These are phyloP conservation scores for Pulveroboletus sp. DNA, from an alignment of 1,284 basidiomycete genomes.

Conservation along the genomic window DNA sequence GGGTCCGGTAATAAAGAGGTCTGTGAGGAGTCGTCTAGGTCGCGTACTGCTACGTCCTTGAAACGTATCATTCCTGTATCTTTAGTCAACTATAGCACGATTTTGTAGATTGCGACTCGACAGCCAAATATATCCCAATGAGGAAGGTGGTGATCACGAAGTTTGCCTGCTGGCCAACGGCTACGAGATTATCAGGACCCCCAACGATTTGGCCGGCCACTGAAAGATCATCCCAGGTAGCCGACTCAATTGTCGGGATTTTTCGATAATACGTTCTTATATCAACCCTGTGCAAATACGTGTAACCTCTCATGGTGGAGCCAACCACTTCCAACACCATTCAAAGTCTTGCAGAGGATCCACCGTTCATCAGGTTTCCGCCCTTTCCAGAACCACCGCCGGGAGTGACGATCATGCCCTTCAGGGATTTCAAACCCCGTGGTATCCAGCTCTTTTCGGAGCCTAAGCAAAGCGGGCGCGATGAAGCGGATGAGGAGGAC, in stretches of 20 bases:
- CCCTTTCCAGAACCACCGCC: conserved; percentile 58
- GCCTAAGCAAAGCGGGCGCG: conserved; percentile 28
- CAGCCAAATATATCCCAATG: too few relatives aligned
- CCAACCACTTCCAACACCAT: conserved; percentile 18
- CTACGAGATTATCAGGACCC: conserved; percentile 18
- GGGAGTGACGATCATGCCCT: conserved; percentile 57
- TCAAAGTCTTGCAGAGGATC: conserved; percentile 15
- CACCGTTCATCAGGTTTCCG: conserved; percentile 47
- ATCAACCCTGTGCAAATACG: conserved; percentile 20
- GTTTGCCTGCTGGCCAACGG: too few relatives aligned
- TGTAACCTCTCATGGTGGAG: conserved; percentile 23
- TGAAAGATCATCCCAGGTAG: background rate
- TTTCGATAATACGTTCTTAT: conserved; percentile 13
- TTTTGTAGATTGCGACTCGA: background rate
- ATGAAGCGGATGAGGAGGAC: conserved; percentile 42
- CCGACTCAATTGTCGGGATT: conserved; percentile 25
- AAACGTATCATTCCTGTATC: conserved; percentile 12
- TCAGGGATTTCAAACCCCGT: conserved; percentile 57
- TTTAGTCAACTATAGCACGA: background rate
- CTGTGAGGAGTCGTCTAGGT: background rate
- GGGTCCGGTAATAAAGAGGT: conserved; percentile 46
- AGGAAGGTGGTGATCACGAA: conserved; percentile 11
- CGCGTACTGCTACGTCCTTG: background rate
- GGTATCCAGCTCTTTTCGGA: conserved; percentile 53
- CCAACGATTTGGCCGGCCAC: conserved; percentile 10